Evolutionary conservation across 1,139 yeast species (phyloP).

Genomic region (Chernovozyma sophiae-reginae): DNA sequence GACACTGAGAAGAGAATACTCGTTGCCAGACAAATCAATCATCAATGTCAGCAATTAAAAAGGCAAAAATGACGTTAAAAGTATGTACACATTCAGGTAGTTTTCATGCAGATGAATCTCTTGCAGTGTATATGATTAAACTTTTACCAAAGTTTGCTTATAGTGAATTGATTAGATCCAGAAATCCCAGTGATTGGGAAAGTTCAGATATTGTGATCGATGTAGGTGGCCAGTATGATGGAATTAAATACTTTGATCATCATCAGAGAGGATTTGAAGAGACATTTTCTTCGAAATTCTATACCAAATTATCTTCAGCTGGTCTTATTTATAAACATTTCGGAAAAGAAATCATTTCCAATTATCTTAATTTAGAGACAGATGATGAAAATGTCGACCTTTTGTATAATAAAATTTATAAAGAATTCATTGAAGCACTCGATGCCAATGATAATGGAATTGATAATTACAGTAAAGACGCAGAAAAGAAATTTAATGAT

Average conservation of each 20-base stretch:
- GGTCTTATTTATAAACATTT: conserved; percentile 92
- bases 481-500: conserved; percentile 30
- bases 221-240: conserved; percentile 93
- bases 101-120: conserved; percentile 97
- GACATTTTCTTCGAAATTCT: conserved; percentile 31
- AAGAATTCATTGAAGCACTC: conserved; percentile 81
- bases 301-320: conserved; percentile 86
- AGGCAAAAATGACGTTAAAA: conserved; percentile 26
- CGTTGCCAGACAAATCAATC: no score
- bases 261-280: conserved; percentile 71
- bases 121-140: conserved; percentile 85
- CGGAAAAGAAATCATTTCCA: conserved; percentile 72
- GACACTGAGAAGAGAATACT: no score
- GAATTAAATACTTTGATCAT: conserved; percentile 84
- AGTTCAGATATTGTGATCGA: conserved; percentile 89
- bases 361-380: conserved; percentile 29
- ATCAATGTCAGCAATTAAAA: conserved; percentile 14
- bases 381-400: conserved; percentile 47
- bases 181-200: conserved; percentile 82
- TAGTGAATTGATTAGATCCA: conserved; percentile 72
- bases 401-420: conserved; percentile 71
- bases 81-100: conserved; percentile 94
- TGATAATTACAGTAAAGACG: conserved; percentile 57
- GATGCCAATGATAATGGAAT: conserved; percentile 98
- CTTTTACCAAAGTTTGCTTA: conserved; percentile 65